Evolutionary conservation across 164 flowering plant species (phyloP), one percentile per base, ranked within the genome.

Genomic region (Vitis rupestris): DNA sequence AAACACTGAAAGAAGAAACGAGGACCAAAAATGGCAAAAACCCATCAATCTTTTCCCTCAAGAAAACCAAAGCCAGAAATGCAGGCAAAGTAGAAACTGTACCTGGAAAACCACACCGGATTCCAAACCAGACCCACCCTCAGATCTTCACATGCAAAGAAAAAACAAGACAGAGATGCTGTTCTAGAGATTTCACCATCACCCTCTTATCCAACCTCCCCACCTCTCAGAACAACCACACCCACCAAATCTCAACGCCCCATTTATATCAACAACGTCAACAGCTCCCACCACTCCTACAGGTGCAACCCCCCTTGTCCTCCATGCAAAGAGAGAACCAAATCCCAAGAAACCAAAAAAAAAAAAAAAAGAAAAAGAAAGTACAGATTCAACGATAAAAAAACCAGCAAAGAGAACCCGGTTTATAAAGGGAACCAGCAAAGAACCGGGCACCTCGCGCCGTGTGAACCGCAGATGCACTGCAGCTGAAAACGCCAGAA

Each of bases 101-200:
- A 76, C 73, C 64, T 61, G 50, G 19, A 64, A 54, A 37, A 50
- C 53, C 61, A 37, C 44, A 37, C 44, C 63, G 57, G 74, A 70
- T 54, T 63, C 6, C 47, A 3, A 48, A 69, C 48, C 68, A 30
- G 50, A 50, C 57, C 69, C 71, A 27, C 55, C 70, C 60, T 57
- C 71, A 59, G 75, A 72, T 72, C 75, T 66, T 71, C 8, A 48
- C 56, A 57, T 31, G 69, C 63, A 53, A 11, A 71, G 52, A 29
- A 64, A 30, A n/a, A 8, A 37, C 68, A 50, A 37, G 44, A 37
- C 44, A 37, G 44, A 37, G 6, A 37, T 3, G 7, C 44, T 37
- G 44, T 6, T 37, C 44, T 6, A 37, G 5, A 37, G 44, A 37
- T 37, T 37, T 37, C 44, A 37, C 7, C 44, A 6, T 37, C 44